A percentile compares a stretch with the other conserved stretches of the same genome.
Evolutionary conservation across 495 filamentous ascomycete genomes (phyloP).

Genomic region (Thermothielavioides terrestris): DNA sequence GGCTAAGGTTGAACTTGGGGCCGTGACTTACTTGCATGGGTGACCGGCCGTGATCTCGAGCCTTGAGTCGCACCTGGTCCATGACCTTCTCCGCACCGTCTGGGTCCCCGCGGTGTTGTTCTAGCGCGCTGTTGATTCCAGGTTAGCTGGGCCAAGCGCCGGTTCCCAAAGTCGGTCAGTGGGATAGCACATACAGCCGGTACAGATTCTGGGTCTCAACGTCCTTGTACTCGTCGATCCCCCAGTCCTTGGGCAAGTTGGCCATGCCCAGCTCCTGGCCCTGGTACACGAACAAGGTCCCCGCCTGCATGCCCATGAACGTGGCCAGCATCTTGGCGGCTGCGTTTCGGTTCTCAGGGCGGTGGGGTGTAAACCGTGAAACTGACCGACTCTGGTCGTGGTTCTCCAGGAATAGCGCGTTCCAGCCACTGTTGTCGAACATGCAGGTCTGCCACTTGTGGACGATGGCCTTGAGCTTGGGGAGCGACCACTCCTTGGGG

Average conservation of each 20-base stretch:
- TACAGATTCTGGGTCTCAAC: constrained; percentile 60
- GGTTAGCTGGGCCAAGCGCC: no score
- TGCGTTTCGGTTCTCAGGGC: constrained; percentile 37
- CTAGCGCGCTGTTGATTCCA: no score
- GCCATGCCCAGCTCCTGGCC: constrained; percentile 71
- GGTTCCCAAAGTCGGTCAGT: no score
- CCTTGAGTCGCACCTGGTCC: no score
- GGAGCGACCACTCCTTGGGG: not conserved
- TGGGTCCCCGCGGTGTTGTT: no score
- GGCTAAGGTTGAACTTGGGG: no score
- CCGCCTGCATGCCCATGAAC: constrained; percentile 36
- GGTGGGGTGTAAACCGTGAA: constrained; percentile 47
- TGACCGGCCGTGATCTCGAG: no score
- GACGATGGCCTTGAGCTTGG: constrained; percentile 46
- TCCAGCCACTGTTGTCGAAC: constrained; percentile 60
- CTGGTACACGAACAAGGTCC: constrained; percentile 66
- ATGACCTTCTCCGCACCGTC: no score
- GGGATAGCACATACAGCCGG: constrained; percentile 8
- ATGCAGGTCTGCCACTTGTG: constrained; percentile 59
- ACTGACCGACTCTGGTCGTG: constrained; percentile 62
- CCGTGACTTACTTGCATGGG: no score
- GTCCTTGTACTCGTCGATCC: constrained; percentile 61
- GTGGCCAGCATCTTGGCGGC: constrained; percentile 51
- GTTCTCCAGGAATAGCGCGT: constrained; percentile 63
- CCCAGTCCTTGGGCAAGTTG: constrained; percentile 59